phyloP scores from a whole-genome alignment of 2,329 filamentous ascomycete species.

The Macrophomina tecta region DNA sequence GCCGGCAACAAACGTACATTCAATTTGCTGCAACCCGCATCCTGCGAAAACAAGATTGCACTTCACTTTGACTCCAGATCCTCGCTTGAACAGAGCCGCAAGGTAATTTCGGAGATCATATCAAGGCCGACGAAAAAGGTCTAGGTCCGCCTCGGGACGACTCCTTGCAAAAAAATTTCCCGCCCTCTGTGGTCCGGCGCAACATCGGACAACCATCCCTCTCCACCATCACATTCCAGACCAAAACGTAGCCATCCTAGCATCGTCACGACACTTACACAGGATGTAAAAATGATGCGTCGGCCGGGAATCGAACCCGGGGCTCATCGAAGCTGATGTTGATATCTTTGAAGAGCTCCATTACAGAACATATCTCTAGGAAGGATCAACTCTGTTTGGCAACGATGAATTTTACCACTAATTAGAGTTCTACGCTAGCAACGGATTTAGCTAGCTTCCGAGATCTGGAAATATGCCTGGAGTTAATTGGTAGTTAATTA shows the following conservation, averaged over 20 bases:
- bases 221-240: background rate
- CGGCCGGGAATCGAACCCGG: constrained; percentile 29
- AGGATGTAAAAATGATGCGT: constrained; percentile 16
- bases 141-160: constrained; percentile 6
- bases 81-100: background rate
- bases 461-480: no score
- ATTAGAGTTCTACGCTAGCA: no score
- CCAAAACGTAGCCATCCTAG: background rate
- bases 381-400: background rate
- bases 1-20: no score
- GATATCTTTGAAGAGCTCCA: background rate
- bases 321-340: constrained; percentile 22
- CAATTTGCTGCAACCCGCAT: no score
- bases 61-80: no score
- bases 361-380: background rate
- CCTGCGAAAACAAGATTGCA: no score
- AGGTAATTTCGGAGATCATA: background rate
- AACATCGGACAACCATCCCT: background rate
- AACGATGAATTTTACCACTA: constrained; percentile 29
- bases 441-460: background rate
- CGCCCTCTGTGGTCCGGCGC: background rate
- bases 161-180: constrained; percentile 13
- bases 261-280: background rate
- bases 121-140: background rate
- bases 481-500: no score